Conservation (phyloP, 495 filamentous ascomycete genomes). For the Lasiosphaeria miniovina region DNA sequence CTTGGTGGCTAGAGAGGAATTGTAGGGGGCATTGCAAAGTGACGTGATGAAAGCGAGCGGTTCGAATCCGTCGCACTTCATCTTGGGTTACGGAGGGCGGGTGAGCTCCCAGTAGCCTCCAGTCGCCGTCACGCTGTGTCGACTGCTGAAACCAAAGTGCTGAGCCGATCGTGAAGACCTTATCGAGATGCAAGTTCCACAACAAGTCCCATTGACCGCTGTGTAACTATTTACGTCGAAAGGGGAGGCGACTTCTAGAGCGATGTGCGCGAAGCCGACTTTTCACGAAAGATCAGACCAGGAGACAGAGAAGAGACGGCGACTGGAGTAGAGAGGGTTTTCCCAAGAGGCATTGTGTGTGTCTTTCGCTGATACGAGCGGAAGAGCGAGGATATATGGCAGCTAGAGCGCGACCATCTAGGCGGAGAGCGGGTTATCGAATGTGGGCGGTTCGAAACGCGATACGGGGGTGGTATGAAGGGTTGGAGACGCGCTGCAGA, state of each 20-base stretch:
- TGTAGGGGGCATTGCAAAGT: slow-evolving; percentile 57
- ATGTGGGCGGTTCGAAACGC: slow-evolving; percentile 4
- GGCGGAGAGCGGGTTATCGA: slow-evolving; percentile 14
- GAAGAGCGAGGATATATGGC: slow-evolving; percentile 36
- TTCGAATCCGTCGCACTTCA: slow-evolving; percentile 48
- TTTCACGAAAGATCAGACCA: slow-evolving; percentile 54
- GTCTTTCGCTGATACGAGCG: slow-evolving; percentile 34
- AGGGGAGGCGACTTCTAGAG: slow-evolving; percentile 44
- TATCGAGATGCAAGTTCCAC: slow-evolving; percentile 41
- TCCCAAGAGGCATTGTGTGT: slow-evolving; percentile 53
- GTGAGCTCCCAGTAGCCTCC: slow-evolving; percentile 42
- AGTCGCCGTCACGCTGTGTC: slow-evolving; percentile 54
- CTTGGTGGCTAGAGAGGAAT: slow-evolving; percentile 64
- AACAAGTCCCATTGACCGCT: slow-evolving; percentile 29
- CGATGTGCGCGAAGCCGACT: slow-evolving; percentile 37
- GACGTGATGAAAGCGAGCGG: slow-evolving; percentile 42
- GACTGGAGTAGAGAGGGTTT: slow-evolving; percentile 50
- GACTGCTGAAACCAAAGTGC: slow-evolving; percentile 44
- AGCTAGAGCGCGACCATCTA: slow-evolving; percentile 34
- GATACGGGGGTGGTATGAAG: slow-evolving; percentile 1
- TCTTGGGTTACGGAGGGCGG: slow-evolving; percentile 43
- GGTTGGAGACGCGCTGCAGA: slow-evolving; percentile 8
- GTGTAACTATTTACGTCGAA: slow-evolving; percentile 40
- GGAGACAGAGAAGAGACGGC: slow-evolving; percentile 54
- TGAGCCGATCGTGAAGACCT: slow-evolving; percentile 37